Evolutionary conservation across 805 yeast genomes (phyloP).

Genomic region (Metschnikowia chrysomelidarum): DNA sequence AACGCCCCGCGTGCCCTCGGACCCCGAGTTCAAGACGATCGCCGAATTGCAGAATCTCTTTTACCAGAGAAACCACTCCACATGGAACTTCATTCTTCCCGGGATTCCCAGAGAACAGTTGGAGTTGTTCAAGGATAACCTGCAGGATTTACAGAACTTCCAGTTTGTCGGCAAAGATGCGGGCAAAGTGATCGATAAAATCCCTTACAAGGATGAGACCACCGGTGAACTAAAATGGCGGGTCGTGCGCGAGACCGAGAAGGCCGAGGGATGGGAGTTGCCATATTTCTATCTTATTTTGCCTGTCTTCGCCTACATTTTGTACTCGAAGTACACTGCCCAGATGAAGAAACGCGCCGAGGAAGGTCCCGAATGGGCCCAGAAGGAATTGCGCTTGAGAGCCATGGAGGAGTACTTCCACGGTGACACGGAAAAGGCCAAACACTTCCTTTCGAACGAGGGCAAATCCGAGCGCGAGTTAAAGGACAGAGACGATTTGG

Average conservation of each 20-base stretch:
- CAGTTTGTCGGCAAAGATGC: conserved; percentile 48
- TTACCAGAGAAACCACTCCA: conserved; percentile 53
- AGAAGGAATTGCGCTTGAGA: conserved; percentile 75
- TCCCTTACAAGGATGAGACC: conserved; percentile 76
- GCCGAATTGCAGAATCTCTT: conserved; percentile 68
- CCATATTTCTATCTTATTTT: conserved; percentile 69
- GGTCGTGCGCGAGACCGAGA: conserved; percentile 67
- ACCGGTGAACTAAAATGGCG: conserved; percentile 81
- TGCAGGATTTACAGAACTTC: conserved; percentile 56
- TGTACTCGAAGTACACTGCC: conserved; percentile 47
- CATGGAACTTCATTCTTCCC: conserved; percentile 44
- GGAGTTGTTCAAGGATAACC: conserved; percentile 57
- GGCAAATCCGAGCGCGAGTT: conserved; percentile 55
- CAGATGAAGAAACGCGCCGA: conserved; percentile 39
- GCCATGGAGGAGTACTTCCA: conserved; percentile 62
- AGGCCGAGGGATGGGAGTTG: conserved; percentile 82
- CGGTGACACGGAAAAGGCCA: conserved; percentile 50
- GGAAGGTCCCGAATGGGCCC: conserved; percentile 73
- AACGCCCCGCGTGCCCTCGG: conserved; percentile 64
- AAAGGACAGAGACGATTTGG: conserved; percentile 68
- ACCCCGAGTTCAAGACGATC: conserved; percentile 66
- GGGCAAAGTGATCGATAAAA: conserved; percentile 72
- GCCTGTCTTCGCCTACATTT: conserved; percentile 62
- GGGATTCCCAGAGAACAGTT: conserved; percentile 54
- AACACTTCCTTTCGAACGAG: conserved; percentile 51